Base-by-base conservation (phyloP, 2,329 filamentous ascomycete genomes). In the Zopfia rhizophila region DNA sequence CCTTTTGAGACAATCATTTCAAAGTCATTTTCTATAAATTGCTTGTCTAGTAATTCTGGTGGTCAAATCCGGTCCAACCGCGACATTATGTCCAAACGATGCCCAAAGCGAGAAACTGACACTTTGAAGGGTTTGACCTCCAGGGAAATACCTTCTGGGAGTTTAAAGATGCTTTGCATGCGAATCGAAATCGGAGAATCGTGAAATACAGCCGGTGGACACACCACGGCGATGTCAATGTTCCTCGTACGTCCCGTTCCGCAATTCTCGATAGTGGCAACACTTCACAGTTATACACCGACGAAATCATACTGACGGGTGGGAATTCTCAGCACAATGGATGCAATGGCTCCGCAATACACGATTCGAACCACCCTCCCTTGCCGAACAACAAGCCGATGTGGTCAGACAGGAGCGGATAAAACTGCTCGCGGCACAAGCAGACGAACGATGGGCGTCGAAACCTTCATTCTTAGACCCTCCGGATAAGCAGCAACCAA, bases 271-370 rank as follows among this genome's bases (percentile, higher is more conserved):
- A 37, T 17, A 40, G 30, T 31, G 35, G 36, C 23, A 64, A 72
- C 65, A 22, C 16, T 41, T 12, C 21, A 14, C n/a, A n/a, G n/a
- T n/a, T n/a, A n/a, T n/a, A n/a, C n/a, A n/a, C n/a, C n/a, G n/a
- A n/a, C n/a, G n/a, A n/a, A n/a, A n/a, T n/a, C n/a, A 31, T 21
- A 27, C 38, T 47, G 29, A 50, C 32, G 29, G 11, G 11, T 27
- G 12, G 33, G 11, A 10, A 24, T 17, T 7, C 13, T 13, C 64
- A 84, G 81, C 84, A 39, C 81, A 84, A 78, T 87, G 84, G 84
- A 82, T 85, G 61, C 84, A 87, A 72, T 87, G 84, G 84, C 80
- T 87, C 18, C 82, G 84, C 58, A 78, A 86, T 56, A 82, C 83
- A 7, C 82, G 84, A 31, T 58, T 71, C 38, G 72, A 80, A 12